Evolutionary conservation across 371 early-diverging fungal species (phyloP).

Genomic region (Mortierella sp.): DNA sequence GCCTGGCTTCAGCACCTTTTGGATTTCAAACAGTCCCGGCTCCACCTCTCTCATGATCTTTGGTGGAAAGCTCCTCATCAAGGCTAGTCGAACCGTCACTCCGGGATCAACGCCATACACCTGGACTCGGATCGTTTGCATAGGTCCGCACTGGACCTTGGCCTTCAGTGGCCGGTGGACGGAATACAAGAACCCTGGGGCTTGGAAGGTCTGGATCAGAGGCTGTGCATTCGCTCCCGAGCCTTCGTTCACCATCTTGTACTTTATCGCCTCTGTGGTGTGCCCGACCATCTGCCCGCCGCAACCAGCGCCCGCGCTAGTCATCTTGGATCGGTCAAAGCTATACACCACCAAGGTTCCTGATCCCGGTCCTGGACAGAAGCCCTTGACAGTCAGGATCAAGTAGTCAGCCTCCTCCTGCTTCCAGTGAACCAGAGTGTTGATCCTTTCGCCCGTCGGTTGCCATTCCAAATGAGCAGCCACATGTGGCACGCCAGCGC

Average conservation of each 20-base stretch:
- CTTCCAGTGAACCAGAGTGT: slow-evolving; percentile 5
- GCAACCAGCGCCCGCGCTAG: too few relatives aligned
- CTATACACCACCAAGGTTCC: slow-evolving; percentile 11
- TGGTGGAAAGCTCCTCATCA: neutral
- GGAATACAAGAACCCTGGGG: slow-evolving; percentile 6
- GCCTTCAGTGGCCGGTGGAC: slow-evolving; percentile 21
- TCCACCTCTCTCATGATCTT: slow-evolving; percentile 13
- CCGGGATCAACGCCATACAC: slow-evolving; percentile 8
- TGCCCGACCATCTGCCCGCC: too few relatives aligned
- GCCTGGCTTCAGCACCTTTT: slow-evolving; percentile 12
- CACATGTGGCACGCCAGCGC: neutral
- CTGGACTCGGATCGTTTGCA: slow-evolving; percentile 19
- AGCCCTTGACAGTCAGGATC: slow-evolving; percentile 14
- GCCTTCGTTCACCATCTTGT: slow-evolving; percentile 32
- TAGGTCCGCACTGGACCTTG: slow-evolving; percentile 11
- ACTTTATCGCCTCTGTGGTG: neutral
- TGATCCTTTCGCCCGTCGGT: neutral
- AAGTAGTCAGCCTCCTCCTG: slow-evolving; percentile 18
- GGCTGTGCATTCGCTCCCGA: slow-evolving; percentile 19
- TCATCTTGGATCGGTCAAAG: too few relatives aligned
- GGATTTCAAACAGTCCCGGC: slow-evolving; percentile 18
- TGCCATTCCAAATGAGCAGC: slow-evolving; percentile 7
- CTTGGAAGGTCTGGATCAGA: neutral
- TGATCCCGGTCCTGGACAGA: slow-evolving; percentile 28
- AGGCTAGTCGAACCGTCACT: neutral